Evolutionary conservation across 2,329 filamentous ascomycete species (phyloP).

Genomic region (Cercospora sesami): DNA sequence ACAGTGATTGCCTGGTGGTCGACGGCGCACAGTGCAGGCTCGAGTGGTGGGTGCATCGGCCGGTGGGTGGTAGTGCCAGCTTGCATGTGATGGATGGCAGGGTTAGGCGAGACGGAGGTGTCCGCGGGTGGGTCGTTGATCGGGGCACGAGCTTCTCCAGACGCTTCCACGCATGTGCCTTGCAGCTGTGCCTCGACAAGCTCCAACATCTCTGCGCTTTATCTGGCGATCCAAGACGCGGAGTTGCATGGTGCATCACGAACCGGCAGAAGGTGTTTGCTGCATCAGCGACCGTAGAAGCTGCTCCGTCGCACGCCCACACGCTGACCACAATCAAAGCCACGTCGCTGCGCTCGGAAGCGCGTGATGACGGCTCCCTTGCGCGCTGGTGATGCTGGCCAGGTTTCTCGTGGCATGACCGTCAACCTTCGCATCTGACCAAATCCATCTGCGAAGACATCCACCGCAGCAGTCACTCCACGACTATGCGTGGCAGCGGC

Average conservation of each 20-base stretch:
- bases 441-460: background rate
- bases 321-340: background rate
- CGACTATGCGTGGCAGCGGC: slow-evolving; percentile 8
- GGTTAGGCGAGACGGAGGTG: slow-evolving; percentile 1
- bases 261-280: background rate
- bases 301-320: background rate
- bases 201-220: background rate
- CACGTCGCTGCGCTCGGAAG: background rate
- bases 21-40: background rate
- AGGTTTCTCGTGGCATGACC: background rate
- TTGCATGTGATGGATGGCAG: slow-evolving; percentile 8
- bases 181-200: background rate
- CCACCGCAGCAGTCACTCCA: background rate
- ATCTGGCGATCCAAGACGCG: background rate
- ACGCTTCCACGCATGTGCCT: slow-evolving; percentile 13
- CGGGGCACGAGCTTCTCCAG: background rate
- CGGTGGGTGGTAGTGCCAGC: background rate
- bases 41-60: background rate
- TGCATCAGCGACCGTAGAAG: background rate
- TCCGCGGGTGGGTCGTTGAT: background rate
- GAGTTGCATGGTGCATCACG: background rate
- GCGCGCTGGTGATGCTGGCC: background rate
- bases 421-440: background rate
- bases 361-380: slow-evolving; percentile 8
- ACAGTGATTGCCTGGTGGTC: background rate